Evolutionary conservation across 2,329 filamentous ascomycete species (phyloP), one percentile per base, ranked within the genome.

Genomic region (Didymella glomerata): DNA sequence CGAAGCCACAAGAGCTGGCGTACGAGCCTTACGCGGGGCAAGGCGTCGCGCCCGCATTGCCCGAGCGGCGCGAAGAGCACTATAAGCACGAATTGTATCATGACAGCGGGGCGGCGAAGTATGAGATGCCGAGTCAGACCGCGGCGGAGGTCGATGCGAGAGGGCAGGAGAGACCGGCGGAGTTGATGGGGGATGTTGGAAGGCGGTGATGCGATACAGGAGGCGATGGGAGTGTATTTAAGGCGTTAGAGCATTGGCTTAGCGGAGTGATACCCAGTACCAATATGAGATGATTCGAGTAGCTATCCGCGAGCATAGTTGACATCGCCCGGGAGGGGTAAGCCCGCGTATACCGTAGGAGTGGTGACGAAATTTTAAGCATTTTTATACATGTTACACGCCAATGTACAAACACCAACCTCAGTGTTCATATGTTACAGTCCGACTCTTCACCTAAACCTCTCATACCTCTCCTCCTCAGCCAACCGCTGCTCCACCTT

Each of bases 401-500:
- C 28, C 36, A 40, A 20, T 18, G n/a, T 25, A 25, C 24, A 25
- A 25, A 25, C 24, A 25, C 4, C 24, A 25, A 7, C 24, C 32
- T n/a, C 32, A 34, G 2, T 13, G 3, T 34, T 25, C 7, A n/a
- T 25, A 25, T 25, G 24, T 25, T 3, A 25, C 24, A 25, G 10
- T 34, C 13, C 32, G 6, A 2, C 20, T 14, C 27, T 13, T 60
- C 62, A 84, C 64, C 82, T 78, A 64, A 82, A 85, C 58, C 78
- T 75, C 48, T 81, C 78, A 67, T 81, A 85, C 41, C 79, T 78
- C 53, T 83, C 84, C 44, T 92, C 90, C 73, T 96, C 91, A 54
- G 80, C 81, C 71, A 89, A 82, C 66, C 88, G 86, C 63, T 81
- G 80, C 71, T 90, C 86, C 2, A 97, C 90, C 57, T 83, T 81